phyloP scores from a whole-genome alignment of 2,329 filamentous ascomycete species.

The Teratosphaeria viscida region DNA sequence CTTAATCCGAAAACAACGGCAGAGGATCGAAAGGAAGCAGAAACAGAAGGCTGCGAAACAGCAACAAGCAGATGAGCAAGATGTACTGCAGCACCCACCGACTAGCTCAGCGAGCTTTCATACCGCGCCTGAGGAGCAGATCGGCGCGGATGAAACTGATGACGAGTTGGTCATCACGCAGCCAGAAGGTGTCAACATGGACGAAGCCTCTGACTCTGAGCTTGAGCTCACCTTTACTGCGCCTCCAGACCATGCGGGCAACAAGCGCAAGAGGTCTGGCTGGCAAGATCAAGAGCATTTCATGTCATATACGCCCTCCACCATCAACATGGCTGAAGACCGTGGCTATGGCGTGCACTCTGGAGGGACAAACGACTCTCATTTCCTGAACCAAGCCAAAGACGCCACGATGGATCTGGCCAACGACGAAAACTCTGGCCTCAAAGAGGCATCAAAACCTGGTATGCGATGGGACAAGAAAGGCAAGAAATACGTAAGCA shows the following conservation, averaged over 20 bases:
- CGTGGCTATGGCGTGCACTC: constrained; percentile 88
- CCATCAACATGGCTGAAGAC: constrained; percentile 73
- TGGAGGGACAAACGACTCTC: constrained; percentile 49
- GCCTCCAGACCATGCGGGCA: constrained; percentile 3
- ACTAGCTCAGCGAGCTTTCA: constrained; percentile 24
- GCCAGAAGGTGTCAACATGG: constrained; percentile 26
- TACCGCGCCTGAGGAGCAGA: constrained; percentile 22
- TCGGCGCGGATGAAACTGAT: constrained; percentile 22
- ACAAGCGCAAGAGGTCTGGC: constrained; percentile 29
- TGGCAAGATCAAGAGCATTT: constrained; percentile 84
- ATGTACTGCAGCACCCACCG: constrained; percentile 1
- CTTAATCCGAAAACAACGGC: constrained; percentile 62
- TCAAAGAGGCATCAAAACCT: constrained; percentile 63
- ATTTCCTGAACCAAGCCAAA: constrained; percentile 82
- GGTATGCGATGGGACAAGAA: constrained; percentile 92
- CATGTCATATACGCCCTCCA: constrained; percentile 89
- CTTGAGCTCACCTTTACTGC: constrained; percentile 42
- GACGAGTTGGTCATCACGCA: constrained; percentile 26
- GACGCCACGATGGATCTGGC: constrained; percentile 83
- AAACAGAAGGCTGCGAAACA: constrained; percentile 29
- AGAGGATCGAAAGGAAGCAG: constrained; percentile 54
- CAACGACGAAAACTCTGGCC: constrained; percentile 76
- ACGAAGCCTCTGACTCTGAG: constrained; percentile 43
- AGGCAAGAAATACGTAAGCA: constrained; percentile 84
- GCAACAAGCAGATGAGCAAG: constrained; percentile 9